These are phyloP conservation scores for Penicillium riverlandense DNA, from an alignment of 495 filamentous ascomycete genomes.

Conservation along the genomic window DNA sequence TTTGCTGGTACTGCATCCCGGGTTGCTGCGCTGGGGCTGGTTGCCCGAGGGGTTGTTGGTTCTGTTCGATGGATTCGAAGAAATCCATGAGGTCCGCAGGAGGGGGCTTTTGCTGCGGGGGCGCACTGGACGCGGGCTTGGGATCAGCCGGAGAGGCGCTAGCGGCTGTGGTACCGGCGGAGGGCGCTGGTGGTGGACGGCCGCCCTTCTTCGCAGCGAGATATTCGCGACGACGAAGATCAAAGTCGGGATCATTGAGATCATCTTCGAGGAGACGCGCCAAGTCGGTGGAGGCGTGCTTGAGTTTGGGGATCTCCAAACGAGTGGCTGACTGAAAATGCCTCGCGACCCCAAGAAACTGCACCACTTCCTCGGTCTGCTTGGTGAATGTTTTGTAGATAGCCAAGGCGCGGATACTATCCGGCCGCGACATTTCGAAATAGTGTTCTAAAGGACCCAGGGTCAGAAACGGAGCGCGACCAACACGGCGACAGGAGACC, in stretches of 20 bases:
- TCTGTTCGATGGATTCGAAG: conserved; percentile 94
- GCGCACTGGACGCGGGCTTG: conserved; percentile 12
- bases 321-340: conserved; percentile 87
- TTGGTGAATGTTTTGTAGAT: conserved; percentile 92
- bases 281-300: conserved; percentile 90
- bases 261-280: conserved; percentile 90
- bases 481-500: conserved; percentile 8
- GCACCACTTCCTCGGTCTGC: conserved; percentile 88
- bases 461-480: conserved; percentile 7
- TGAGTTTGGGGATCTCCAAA: conserved; percentile 92
- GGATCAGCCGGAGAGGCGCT: conserved; percentile 11
- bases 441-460: conserved; percentile 65
- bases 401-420: conserved; percentile 83
- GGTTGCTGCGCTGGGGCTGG: conserved; percentile 26
- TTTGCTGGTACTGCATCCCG: conserved; percentile 40
- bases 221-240: conserved; percentile 88
- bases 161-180: conserved; percentile 10
- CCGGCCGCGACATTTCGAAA: conserved; percentile 93
- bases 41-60: conserved; percentile 62
- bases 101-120: conserved; percentile 41
- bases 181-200: conserved; percentile 14
- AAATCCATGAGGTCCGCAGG: conserved; percentile 92
- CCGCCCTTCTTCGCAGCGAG: conserved; percentile 69
- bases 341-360: conserved; percentile 79
- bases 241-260: conserved; percentile 91